Conservation (phyloP, 331 rosid genomes). For the Acacia pycnantha region DNA sequence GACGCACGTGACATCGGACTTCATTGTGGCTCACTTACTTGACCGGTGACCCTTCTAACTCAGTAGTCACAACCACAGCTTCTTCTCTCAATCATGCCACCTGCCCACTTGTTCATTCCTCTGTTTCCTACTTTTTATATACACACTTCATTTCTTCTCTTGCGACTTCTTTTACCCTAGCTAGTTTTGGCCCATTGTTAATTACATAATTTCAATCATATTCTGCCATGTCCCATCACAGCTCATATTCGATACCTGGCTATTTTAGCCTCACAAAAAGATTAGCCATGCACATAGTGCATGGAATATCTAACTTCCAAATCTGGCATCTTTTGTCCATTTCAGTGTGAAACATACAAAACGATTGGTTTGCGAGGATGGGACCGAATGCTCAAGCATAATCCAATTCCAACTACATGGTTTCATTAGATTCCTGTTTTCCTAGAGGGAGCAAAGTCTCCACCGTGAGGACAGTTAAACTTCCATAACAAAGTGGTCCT, state of each 20-base stretch:
- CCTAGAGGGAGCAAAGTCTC: not conserved
- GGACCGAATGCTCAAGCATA: not conserved
- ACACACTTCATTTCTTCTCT: not conserved
- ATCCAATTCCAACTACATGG: not conserved
- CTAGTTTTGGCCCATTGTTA: not conserved
- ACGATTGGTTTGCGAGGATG: slow-evolving; percentile 22
- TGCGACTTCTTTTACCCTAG: not conserved
- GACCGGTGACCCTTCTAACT: slow-evolving; percentile 24
- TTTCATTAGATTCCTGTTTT: not conserved
- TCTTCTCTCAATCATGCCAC: slow-evolving; percentile 8
- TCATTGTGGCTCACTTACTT: slow-evolving; percentile 42
- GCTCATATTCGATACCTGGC: not conserved
- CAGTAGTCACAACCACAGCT: slow-evolving; percentile 16
- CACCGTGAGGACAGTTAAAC: slow-evolving; percentile 8
- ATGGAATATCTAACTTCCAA: not conserved
- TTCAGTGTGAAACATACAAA: not conserved
- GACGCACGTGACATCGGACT: slow-evolving; percentile 60
- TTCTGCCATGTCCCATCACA: not conserved
- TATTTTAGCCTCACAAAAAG: not conserved
- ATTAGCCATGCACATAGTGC: not conserved
- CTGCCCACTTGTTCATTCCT: slow-evolving; percentile 25
- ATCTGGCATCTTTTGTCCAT: not conserved
- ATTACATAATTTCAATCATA: not conserved
- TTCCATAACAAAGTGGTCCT: slow-evolving; percentile 12
- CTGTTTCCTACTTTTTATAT: not conserved